Evolutionary conservation across 352 stramenopile genomes (phyloP).

Genomic region (Globisporangium iwayamae): DNA sequence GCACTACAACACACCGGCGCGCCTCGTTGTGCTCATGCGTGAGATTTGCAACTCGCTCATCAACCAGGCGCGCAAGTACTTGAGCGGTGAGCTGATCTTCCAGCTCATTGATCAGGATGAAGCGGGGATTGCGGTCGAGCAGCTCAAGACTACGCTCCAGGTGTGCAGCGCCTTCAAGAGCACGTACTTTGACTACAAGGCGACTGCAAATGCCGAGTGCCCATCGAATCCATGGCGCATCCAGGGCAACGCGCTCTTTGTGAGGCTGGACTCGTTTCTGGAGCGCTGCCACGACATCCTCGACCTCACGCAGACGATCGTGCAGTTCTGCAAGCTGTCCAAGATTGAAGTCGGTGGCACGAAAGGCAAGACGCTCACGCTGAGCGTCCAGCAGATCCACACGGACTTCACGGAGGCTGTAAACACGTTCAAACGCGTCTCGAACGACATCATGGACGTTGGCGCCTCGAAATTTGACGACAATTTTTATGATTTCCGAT

Average conservation of each 20-base stretch:
- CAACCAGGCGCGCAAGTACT: constrained; percentile 90
- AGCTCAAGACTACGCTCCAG: constrained; percentile 92
- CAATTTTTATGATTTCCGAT: constrained; percentile 97
- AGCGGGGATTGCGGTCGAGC: constrained; percentile 89
- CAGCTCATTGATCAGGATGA: constrained; percentile 96
- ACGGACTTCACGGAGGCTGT: constrained; percentile 94
- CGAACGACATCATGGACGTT: constrained; percentile 98
- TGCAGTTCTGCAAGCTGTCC: constrained; percentile 97
- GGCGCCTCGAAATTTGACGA: constrained; percentile 96
- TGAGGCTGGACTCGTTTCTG: constrained; percentile 96
- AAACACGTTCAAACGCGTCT: constrained; percentile 94
- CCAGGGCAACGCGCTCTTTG: constrained; percentile 97
- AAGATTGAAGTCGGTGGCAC: constrained; percentile 98
- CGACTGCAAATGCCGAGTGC: constrained; percentile 95
- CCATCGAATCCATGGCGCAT: constrained; percentile 97
- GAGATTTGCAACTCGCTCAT: constrained; percentile 98
- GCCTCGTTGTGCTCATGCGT: constrained; percentile 96
- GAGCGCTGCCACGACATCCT: constrained; percentile 98
- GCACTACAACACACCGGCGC: constrained; percentile 97
- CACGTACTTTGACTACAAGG: constrained; percentile 98
- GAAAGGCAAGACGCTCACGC: constrained; percentile 94
- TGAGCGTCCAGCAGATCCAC: constrained; percentile 94
- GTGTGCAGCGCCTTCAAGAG: constrained; percentile 97
- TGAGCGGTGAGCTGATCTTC: constrained; percentile 95
- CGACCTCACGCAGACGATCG: constrained; percentile 96